These are phyloP conservation scores for Murraya paniculata DNA, from an alignment of 345 rosid species.

Conservation along the genomic window DNA sequence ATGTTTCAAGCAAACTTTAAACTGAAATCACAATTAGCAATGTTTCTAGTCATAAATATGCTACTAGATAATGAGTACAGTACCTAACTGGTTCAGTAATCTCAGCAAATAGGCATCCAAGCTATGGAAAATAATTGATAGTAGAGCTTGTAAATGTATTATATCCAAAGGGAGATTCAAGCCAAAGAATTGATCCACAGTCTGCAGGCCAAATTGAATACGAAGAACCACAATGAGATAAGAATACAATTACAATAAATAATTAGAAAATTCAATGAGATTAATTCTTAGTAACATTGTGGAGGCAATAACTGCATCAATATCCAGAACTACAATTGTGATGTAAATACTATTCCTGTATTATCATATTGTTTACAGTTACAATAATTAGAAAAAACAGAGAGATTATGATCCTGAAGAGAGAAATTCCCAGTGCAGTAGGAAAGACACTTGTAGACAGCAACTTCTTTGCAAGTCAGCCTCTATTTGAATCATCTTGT, in stretches of 20 bases:
- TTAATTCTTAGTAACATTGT: background rate
- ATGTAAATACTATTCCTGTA: background rate
- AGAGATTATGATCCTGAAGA: background rate
- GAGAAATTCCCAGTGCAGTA: background rate
- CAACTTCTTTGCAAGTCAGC: conserved; percentile 5
- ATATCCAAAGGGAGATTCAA: conserved; percentile 84
- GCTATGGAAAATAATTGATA: conserved; percentile 81
- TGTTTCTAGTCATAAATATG: background rate
- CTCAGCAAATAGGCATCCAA: conserved; percentile 78
- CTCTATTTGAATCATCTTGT: background rate
- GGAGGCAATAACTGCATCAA: background rate
- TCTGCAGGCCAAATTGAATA: conserved; percentile 49
- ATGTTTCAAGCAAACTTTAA: background rate
- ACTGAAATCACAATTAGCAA: conserved; percentile 2
- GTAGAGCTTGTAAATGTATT: conserved; percentile 92
- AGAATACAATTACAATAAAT: background rate
- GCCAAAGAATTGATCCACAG: conserved; percentile 87
- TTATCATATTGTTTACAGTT: background rate
- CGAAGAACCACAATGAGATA: conserved; percentile 5
- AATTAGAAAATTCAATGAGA: background rate
- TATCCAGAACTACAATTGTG: background rate
- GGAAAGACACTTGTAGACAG: conserved; percentile 6
- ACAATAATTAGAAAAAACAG: background rate
- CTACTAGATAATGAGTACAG: conserved; percentile 4
- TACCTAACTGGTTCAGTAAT: conserved; percentile 77